Evolutionary conservation across 495 filamentous ascomycete species (phyloP).

Genomic region (Talaromyces stipitatus): DNA sequence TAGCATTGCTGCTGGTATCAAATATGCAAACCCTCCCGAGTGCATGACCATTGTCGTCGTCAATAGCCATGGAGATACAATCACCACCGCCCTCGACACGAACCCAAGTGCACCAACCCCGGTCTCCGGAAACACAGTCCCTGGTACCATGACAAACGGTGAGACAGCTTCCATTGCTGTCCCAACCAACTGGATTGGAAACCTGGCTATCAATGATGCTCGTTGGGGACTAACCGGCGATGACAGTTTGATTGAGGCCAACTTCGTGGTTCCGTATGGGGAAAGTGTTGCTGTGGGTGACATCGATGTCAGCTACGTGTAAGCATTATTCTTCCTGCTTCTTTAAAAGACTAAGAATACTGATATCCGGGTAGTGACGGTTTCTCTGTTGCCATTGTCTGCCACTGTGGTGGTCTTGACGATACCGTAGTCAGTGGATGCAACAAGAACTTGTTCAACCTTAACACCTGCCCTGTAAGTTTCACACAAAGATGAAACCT

Average conservation of each 20-base stretch:
- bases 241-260: constrained; percentile 3
- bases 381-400: constrained; percentile 19
- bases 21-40: neutral
- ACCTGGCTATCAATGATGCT: constrained; percentile 1
- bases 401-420: constrained; percentile 6
- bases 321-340: neutral
- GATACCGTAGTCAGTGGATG: constrained; percentile 16
- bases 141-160: neutral
- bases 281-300: neutral
- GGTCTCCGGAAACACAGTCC: neutral
- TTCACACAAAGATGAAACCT: neutral
- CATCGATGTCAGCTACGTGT: constrained; percentile 4
- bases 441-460: constrained; percentile 18
- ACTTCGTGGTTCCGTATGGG: neutral
- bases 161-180: neutral
- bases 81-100: neutral
- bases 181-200: constrained; percentile 3
- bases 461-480: constrained; percentile 8
- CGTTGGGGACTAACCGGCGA: neutral
- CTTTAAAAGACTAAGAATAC: neutral
- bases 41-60: neutral
- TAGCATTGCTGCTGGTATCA: neutral
- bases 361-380: constrained; percentile 10
- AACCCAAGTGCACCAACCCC: neutral
- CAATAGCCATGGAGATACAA: neutral